Conservation (phyloP, 192 early-diverging fungal species). For the Coemansia sp. region DNA sequence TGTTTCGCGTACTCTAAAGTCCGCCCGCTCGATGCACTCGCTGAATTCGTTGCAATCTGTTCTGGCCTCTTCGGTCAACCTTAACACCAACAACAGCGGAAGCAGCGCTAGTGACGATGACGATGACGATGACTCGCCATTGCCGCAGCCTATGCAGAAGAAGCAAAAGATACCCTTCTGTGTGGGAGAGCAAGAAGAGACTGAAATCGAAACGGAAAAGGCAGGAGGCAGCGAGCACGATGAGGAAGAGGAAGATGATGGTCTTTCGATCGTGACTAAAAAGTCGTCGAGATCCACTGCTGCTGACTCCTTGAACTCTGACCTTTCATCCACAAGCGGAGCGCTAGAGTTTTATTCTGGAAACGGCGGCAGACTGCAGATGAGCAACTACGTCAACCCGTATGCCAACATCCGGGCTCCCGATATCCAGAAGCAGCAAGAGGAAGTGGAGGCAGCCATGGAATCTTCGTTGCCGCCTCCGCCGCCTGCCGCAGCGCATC, state of each 20-base stretch:
- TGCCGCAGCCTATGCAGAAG: neutral
- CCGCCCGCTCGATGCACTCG: neutral
- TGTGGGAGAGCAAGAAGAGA: too few relatives aligned
- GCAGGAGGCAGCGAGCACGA: neutral
- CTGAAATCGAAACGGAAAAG: neutral
- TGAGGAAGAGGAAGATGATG: neutral
- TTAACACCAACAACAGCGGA: too few relatives aligned
- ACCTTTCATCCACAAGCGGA: neutral
- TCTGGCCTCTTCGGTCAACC: too few relatives aligned
- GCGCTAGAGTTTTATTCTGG: constrained; percentile 1
- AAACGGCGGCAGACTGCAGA: neutral
- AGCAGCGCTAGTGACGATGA: too few relatives aligned
- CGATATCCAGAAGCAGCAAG: neutral
- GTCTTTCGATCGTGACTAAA: constrained; percentile 8
- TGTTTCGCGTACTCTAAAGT: neutral
- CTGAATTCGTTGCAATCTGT: neutral
- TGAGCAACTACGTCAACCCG: constrained; percentile 34
- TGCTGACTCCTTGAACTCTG: constrained; percentile 8
- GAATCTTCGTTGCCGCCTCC: neutral
- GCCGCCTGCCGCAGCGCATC: neutral
- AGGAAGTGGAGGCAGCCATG: neutral
- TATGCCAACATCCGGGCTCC: constrained; percentile 22
- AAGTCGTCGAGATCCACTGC: constrained; percentile 6
- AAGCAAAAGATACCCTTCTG: neutral
- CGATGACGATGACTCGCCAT: neutral